Base-by-base conservation (phyloP, 352 stramenopile species). In the Paralagenidium karlingii region DNA sequence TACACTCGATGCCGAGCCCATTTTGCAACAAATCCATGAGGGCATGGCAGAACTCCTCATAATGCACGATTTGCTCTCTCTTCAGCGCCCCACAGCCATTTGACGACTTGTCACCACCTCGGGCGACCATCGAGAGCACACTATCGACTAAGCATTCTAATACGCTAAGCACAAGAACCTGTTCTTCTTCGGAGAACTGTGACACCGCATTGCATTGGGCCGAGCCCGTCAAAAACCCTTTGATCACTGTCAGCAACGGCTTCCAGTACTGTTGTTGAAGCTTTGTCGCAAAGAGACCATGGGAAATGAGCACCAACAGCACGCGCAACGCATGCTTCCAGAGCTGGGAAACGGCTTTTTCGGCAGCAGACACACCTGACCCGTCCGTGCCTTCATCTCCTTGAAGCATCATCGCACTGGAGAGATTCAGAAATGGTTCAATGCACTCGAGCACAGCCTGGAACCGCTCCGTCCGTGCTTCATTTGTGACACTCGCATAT, bases 311-410 rank as follows among this genome's bases (percentile, higher is more conserved):
- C 16, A 82, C 71, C 18, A 85, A 43, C 13, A 91, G 54, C 8
- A 85, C 70, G 7, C 61, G 63, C 20, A 89, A 43, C 8, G 78
- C 78, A 19, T 86, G 60, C 31, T 83, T 86, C 78, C 78, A 91
- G 27, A 85, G 53, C 40, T 83, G 61, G 1, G 65, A 58, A 9
- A 63, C 58, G 1, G 75, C 75, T 50, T 87, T 87, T 39, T 87
- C 65, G 1, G 65, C 58, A 2, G 68, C 62, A 11, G 69, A 65
- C 21, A 13, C 19, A 10, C 24, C 45, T 27, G 21, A 28, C 19
- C 22, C 20, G 24, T 48, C 32, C n/a, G n/a, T n/a, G 13, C 29
- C 45, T 10, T 82, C 56, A n/a, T n/a, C n/a, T n/a, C n/a, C n/a
- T n/a, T n/a, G n/a, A n/a, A n/a, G n/a, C n/a, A n/a, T n/a, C n/a